phyloP scores from a whole-genome alignment of 2,329 filamentous ascomycete genomes.

The Cladosporium sp. region DNA sequence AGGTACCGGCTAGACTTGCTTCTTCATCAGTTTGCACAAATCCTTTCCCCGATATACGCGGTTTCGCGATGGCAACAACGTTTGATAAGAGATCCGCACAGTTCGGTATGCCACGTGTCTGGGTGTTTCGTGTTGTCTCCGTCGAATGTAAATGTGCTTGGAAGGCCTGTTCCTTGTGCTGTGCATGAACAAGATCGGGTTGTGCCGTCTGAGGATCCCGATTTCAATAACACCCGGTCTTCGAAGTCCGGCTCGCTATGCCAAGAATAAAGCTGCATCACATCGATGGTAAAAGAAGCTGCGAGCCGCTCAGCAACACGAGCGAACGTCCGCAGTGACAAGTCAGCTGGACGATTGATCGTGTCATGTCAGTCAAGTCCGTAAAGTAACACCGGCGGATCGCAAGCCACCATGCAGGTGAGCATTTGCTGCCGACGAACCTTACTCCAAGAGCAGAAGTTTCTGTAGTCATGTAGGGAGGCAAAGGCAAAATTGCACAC shows the following conservation, averaged over 20 bases:
- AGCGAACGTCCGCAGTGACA: not conserved
- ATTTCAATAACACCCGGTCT: not conserved
- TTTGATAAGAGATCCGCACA: not conserved
- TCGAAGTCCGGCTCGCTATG: not conserved
- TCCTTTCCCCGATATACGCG: not conserved
- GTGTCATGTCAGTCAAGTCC: not conserved
- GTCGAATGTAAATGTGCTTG: not conserved
- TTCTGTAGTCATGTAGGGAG: not conserved
- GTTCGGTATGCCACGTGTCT: not conserved
- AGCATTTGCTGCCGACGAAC: slow-evolving; percentile 2
- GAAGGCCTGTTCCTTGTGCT: not conserved
- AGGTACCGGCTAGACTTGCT: not conserved
- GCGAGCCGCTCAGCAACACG: not conserved
- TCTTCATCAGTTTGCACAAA: not conserved
- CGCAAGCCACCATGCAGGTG: slow-evolving; percentile 6
- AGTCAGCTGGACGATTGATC: not conserved
- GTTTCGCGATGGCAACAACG: not conserved
- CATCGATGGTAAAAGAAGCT: not conserved
- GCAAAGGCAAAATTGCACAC: not conserved
- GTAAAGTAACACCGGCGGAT: not conserved
- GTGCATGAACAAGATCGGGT: not conserved
- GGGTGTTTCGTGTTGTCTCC: not conserved
- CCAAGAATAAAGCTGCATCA: not conserved
- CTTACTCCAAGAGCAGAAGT: not conserved
- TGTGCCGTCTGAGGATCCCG: not conserved